Evolutionary conservation across 2,329 filamentous ascomycete species (phyloP).

Genomic region (Monosporascus sp.): DNA sequence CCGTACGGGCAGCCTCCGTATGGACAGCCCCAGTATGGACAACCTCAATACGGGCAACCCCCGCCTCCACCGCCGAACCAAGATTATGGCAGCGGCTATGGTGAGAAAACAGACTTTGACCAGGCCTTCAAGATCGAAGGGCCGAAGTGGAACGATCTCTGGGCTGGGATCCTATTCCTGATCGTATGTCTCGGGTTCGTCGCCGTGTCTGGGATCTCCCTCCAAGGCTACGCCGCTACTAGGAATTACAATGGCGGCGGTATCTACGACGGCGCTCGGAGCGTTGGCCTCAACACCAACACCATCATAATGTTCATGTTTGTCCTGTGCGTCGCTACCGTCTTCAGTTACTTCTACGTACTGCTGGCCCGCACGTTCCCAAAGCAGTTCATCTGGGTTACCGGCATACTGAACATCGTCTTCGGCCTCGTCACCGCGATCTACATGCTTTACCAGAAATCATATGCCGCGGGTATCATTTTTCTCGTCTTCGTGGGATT

Average conservation of each 20-base stretch:
- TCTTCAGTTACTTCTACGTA: conserved; percentile 74
- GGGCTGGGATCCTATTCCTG: conserved; percentile 80
- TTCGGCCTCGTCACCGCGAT: conserved; percentile 81
- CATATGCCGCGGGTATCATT: conserved; percentile 81
- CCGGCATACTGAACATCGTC: conserved; percentile 80
- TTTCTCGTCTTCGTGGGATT: conserved; percentile 81
- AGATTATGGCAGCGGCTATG: conserved; percentile 22
- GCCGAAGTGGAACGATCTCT: conserved; percentile 87
- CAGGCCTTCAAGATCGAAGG: conserved; percentile 76
- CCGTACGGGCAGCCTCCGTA: background rate
- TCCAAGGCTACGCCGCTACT: conserved; percentile 64
- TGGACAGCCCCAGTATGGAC: conserved; percentile 2
- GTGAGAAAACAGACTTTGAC: conserved; percentile 59
- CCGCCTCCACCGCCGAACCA: conserved; percentile 5
- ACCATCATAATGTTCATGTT: conserved; percentile 83
- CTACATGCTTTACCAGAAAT: conserved; percentile 72
- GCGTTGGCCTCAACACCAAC: conserved; percentile 69
- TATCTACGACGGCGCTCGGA: conserved; percentile 65
- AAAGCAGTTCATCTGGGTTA: conserved; percentile 89
- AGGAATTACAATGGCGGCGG: conserved; percentile 61
- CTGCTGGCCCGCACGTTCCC: conserved; percentile 71
- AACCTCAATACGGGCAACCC: conserved; percentile 11
- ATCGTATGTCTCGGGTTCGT: conserved; percentile 67
- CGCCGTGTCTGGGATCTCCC: conserved; percentile 68
- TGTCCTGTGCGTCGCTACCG: conserved; percentile 65